Base-by-base conservation (phyloP, 805 yeast genomes). In the Yarrowia sp. region DNA sequence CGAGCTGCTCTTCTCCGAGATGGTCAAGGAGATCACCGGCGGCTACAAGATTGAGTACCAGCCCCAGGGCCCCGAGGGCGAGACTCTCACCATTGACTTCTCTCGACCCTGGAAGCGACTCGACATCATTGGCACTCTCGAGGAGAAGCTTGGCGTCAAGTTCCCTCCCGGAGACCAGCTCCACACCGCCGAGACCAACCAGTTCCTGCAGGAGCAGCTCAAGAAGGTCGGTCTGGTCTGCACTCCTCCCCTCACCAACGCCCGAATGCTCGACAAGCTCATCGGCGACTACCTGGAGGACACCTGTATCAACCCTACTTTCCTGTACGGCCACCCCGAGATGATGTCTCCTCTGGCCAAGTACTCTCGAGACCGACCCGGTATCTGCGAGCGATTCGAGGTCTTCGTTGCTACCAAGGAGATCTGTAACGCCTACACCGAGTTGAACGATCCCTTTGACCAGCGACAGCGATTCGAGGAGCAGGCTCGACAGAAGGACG, bases 281-380 rank as follows among this genome's bases (percentile, higher is more conserved):
- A 97, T 94, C 74, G 98, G 99, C 77, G 98, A 92, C 79, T 86
- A 89, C 79, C 73, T 80, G 47, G 99, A 94, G 84, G 98, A 93
- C 76, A 84, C 87, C 66, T 91, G 96, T 78, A 90, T 94, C 81
- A 95, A 91, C 85, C 99, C 99, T 74, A 95, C 98, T 56, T 94
- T 94, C 81, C 91, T 94, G 80, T 93, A 92, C 76, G 99, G 99
- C 74, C 99, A 94, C 80, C 99, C 99, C 69, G 98, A 94, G 83
- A 92, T 94, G 96, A 94, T 94, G 99, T 94, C 98, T 69, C 99
- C 99, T 73, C 86, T 94, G 81, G 99, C 99, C 78, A 94, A 94
- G 84, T 91, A 91, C 83, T 91, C 94, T 79, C 89, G 99, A 82
- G 85, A 88, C 70, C 84, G 86, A 71, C 96, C 97, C 70, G 99